Evolutionary conservation across 768 basidiomycete genomes (phyloP), one percentile per base, ranked within the genome.

Genomic region (Xerocomellus dryophilus): DNA sequence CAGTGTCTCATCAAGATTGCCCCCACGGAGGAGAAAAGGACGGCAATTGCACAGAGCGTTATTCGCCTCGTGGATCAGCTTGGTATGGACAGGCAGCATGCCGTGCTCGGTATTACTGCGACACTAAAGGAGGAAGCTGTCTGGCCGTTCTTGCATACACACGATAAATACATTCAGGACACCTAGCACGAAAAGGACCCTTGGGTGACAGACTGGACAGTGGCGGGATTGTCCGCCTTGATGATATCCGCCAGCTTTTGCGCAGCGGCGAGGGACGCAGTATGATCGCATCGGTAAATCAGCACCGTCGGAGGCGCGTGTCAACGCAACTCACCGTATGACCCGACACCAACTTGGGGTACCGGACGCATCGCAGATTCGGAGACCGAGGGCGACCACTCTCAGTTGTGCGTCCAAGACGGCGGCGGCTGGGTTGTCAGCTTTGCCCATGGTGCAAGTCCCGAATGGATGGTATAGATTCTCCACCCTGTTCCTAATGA

Each of bases 21-120:
- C 0, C 39, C 66, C 9, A 72, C 74, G 4, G 73, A 79, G 2
- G 83, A 83, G 43, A 74, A 84, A 18, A 73, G 72, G 57, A 61
- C 67, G 2, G 78, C 77, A 4, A 85, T 95, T 43, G 72, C 72
- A 21, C 72, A 76, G 23, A 86, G 83, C 0, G 89, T 85, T 21
- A 69, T 78, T 51, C 72, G 94, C 56, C 73, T 98, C n/a, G 80
- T 93, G 17, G 90, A 97, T 67, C 76, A 76, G 2, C 73, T 74
- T 11, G 84, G 92, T 18, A 98, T 98, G 96, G 96, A 97, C 0
- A 76, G 69, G 36, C 82, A 96, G 73, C 98, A 98, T 65, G 79
- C 85, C 69, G 79, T 98, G 17, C 72, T 98, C 68, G 93, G 85
- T 2, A 57, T 87, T 3, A 65, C 58, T 2, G 53, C 53, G 2